Base-by-base conservation (phyloP, 805 yeast species). In the Danielozyma ontarioensis region DNA sequence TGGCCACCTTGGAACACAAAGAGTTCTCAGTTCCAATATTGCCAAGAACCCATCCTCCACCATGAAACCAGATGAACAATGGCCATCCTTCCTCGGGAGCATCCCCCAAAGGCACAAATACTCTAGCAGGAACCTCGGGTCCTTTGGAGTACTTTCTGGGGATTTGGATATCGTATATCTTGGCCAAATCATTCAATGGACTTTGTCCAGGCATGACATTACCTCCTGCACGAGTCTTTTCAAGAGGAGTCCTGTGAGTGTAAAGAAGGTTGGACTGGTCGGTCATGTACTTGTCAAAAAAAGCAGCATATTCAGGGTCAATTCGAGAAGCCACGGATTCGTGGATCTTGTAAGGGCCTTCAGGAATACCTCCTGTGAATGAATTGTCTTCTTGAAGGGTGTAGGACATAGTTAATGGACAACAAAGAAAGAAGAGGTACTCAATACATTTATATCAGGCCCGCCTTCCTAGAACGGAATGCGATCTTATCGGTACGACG, bases 11-110 rank as follows among this genome's bases (percentile, higher is more conserved):
- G 3, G 72, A 58, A 39, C 72, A 67, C 44, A 51, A 63, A 2
- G 67, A 56, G 49, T 68, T 66, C 35, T 67, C 72, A 11, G 72
- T 57, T 35, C 34, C 41, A 26, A 68, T 55, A 33, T 52, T 52
- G 2, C 72, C 72, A 13, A 65, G 48, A 1, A 59, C 67, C 64
- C 68, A 67, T 2, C 72, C 72, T 18, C 74, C 72, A 15, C 72
- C 74, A 36, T 68, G 74, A 48, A 44, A 62, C 59, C 61, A 64
- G 18, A 67, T 36, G 24, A 55, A 47, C 14, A 59, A 43, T 8
- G 70, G 70, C 59, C 59, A 63, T 8, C 69, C 70, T 5, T 36
- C 48, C 10, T 27, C 45, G 3, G 70, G 70, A 7, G 49, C 42
- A 13, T 48, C 55, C 4, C 59, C 64, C 13, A 49, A 41, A 13